A percentile compares a stretch with the other conserved stretches of the same genome.
Conservation (phyloP, 2,329 filamentous ascomycete species). For the Penicillium polonicum region DNA sequence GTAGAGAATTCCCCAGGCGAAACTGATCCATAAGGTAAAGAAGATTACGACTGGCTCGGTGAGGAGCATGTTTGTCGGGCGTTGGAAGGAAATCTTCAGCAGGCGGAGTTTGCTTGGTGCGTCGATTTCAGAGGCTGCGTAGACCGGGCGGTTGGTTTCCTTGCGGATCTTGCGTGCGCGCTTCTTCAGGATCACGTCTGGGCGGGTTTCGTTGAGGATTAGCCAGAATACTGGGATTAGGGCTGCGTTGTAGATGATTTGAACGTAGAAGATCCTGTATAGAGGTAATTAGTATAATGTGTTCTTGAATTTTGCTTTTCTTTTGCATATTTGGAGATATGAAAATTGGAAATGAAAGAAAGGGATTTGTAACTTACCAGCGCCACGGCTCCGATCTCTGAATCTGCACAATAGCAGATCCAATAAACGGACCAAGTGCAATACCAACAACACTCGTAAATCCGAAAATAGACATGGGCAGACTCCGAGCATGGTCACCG, state of each 20-base stretch:
- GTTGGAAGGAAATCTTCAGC: slow-evolving; percentile 42
- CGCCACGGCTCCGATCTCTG: slow-evolving; percentile 40
- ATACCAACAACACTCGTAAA: slow-evolving; percentile 46
- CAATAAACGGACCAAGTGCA: slow-evolving; percentile 47
- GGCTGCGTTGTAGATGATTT: slow-evolving; percentile 46
- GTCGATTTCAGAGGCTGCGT: slow-evolving; percentile 27
- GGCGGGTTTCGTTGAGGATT: slow-evolving; percentile 43
- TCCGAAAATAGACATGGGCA: slow-evolving; percentile 46
- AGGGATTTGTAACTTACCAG: slow-evolving; percentile 34
- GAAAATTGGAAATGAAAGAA: no score
- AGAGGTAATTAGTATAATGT: neutral
- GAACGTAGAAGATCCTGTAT: slow-evolving; percentile 46
- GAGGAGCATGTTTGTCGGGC: slow-evolving; percentile 40
- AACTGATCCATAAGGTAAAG: slow-evolving; percentile 47
- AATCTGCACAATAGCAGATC: slow-evolving; percentile 40
- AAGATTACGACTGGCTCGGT: slow-evolving; percentile 46
- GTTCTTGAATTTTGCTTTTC: neutral
- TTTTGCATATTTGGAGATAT: no score
- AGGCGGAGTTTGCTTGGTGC: slow-evolving; percentile 19
- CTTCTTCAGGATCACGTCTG: slow-evolving; percentile 42
- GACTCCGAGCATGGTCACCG: slow-evolving; percentile 40
- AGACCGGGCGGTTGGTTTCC: slow-evolving; percentile 33
- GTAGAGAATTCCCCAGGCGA: slow-evolving; percentile 47
- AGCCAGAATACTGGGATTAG: slow-evolving; percentile 44
- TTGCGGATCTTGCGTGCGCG: slow-evolving; percentile 42